A percentile compares a stretch with the other conserved stretches of the same genome.
These are phyloP conservation scores for Euphorbia lathyris DNA, from an alignment of 345 rosid species.

Conservation along the genomic window DNA sequence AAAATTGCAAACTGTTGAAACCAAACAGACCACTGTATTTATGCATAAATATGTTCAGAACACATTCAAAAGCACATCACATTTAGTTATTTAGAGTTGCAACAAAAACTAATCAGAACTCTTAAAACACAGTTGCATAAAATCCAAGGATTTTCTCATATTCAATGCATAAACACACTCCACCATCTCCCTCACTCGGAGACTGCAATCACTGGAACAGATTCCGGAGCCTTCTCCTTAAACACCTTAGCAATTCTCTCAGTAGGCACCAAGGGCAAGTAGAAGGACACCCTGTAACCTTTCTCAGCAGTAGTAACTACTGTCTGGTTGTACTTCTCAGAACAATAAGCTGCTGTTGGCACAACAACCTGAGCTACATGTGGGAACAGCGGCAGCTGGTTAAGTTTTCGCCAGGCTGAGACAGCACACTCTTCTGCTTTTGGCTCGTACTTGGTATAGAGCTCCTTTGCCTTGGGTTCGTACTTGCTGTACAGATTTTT, in stretches of 20 bases:
- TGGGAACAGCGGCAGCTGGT: conserved; percentile 79
- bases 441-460: conserved; percentile 74
- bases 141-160: background rate
- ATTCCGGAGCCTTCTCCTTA: conserved; percentile 28
- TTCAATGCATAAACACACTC: background rate
- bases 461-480: conserved; percentile 70
- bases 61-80: no score
- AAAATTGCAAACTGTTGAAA: no score
- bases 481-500: conserved; percentile 52
- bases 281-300: conserved; percentile 70
- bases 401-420: conserved; percentile 78
- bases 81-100: background rate
- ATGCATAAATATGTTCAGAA: no score
- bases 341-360: conserved; percentile 76
- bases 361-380: conserved; percentile 64
- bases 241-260: conserved; percentile 78
- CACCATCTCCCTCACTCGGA: conserved; percentile 21
- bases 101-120: background rate
- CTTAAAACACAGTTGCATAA: background rate
- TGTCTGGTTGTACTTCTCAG: conserved; percentile 75
- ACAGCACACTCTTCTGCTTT: conserved; percentile 75
- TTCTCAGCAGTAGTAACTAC: conserved; percentile 66
- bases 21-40: no score
- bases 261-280: conserved; percentile 82
- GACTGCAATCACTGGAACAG: conserved; percentile 36